These are phyloP conservation scores for Colletotrichum chlorophyti DNA, from an alignment of 2,329 filamentous ascomycete species.

Conservation along the genomic window DNA sequence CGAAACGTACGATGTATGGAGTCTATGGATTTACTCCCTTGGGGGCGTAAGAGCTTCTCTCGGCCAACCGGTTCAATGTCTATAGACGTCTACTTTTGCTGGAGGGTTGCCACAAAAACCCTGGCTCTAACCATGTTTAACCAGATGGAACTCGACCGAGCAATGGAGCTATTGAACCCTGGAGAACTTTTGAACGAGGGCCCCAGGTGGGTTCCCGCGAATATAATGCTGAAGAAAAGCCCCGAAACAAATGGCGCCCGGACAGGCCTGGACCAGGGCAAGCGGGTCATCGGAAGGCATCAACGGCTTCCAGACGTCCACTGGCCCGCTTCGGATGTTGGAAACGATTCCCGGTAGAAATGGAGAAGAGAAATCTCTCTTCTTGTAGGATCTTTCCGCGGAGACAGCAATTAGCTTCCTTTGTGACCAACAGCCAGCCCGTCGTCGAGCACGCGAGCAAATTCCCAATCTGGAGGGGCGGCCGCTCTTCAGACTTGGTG, in stretches of 20 bases:
- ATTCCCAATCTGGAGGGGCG: neutral
- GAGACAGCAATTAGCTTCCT: neutral
- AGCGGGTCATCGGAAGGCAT: constrained; percentile 7
- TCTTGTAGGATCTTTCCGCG: neutral
- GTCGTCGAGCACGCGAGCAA: constrained; percentile 6
- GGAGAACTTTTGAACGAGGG: neutral
- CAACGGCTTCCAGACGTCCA: neutral
- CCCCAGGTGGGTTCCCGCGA: no score
- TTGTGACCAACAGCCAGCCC: neutral
- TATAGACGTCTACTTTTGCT: no score
- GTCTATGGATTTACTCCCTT: no score
- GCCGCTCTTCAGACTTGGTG: neutral
- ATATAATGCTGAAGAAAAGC: no score
- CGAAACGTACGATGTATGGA: no score
- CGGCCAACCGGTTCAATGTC: no score
- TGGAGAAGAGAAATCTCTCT: neutral
- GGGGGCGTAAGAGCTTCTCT: no score
- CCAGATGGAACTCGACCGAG: neutral
- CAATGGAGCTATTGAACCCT: no score
- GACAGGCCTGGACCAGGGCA: neutral
- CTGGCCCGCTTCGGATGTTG: neutral
- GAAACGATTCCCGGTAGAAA: neutral
- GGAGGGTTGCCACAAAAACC: neutral
- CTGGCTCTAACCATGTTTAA: neutral
- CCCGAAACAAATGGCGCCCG: neutral